A percentile compares a stretch with the other conserved stretches of the same genome.
Conservation (phyloP, 371 early-diverging fungal species). For the Mucor indicus region DNA sequence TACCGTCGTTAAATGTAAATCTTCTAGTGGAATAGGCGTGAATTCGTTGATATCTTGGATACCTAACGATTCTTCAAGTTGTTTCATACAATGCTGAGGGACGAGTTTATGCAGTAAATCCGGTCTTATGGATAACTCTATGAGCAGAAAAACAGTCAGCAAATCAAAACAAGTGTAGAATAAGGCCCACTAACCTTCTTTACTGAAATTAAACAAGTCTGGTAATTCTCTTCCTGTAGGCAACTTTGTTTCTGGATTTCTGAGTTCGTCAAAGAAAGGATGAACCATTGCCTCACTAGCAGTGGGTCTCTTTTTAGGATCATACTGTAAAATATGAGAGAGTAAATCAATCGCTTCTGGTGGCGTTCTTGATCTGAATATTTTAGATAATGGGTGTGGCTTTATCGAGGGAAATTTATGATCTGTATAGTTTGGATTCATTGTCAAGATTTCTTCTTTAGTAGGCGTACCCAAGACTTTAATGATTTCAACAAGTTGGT, state of each 20-base stretch:
- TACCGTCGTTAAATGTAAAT: conserved; percentile 7
- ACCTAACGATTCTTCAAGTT: conserved; percentile 37
- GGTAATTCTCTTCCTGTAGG: conserved; percentile 82
- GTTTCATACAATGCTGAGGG: conserved; percentile 61
- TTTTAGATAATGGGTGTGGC: conserved; percentile 83
- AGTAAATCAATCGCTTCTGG: conserved; percentile 88
- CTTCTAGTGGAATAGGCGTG: conserved; percentile 33
- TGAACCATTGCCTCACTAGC: conserved; percentile 93
- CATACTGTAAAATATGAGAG: conserved; percentile 89
- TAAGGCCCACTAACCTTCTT: conserved; percentile 63
- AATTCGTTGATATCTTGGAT: conserved; percentile 43
- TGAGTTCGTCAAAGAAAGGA: conserved; percentile 94
- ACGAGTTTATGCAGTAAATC: conserved; percentile 60
- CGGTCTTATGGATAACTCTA: conserved; percentile 51
- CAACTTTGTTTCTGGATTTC: conserved; percentile 78
- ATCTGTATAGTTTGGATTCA: conserved; percentile 95
- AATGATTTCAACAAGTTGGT: conserved; percentile 98
- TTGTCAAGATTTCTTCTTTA: conserved; percentile 86
- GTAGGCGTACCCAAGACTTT: conserved; percentile 97
- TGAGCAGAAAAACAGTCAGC: not conserved
- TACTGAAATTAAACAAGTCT: conserved; percentile 85
- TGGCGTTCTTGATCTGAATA: conserved; percentile 78
- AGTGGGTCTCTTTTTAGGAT: conserved; percentile 84
- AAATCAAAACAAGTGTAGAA: no score
- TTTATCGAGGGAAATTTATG: conserved; percentile 96